These are phyloP conservation scores for Neopestalotiopsis clavispora DNA, from an alignment of 2,329 filamentous ascomycete species.

Conservation along the genomic window DNA sequence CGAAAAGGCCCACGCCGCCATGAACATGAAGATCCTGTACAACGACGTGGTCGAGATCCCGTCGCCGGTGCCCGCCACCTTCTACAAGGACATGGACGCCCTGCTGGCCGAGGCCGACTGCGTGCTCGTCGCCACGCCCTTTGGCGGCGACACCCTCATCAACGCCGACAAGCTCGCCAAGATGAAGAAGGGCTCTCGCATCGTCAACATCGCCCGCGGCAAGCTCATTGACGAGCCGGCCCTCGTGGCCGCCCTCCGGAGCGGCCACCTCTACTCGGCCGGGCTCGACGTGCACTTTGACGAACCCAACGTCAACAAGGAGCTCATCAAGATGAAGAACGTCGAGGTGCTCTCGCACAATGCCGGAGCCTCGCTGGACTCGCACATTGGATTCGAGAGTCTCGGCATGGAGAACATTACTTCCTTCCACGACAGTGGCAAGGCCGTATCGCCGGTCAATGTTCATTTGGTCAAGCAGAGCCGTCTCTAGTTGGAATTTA, in stretches of 20 bases:
- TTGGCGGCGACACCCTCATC: constrained; percentile 32
- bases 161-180: constrained; percentile 3
- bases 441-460: constrained; percentile 16
- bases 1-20: constrained; percentile 25
- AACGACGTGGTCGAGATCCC: constrained; percentile 18
- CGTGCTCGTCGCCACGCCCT: constrained; percentile 15
- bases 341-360: constrained; percentile 17
- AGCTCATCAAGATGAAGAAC: constrained; percentile 16
- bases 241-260: constrained; percentile 9
- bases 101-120: constrained; percentile 17
- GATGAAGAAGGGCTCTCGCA: constrained; percentile 17
- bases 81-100: constrained; percentile 9
- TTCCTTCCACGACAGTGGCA: constrained; percentile 11
- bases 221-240: constrained; percentile 16
- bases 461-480: constrained; percentile 16
- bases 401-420: constrained; percentile 18
- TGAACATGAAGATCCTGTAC: constrained; percentile 18
- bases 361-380: constrained; percentile 16
- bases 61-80: constrained; percentile 10
- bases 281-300: constrained; percentile 17
- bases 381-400: constrained; percentile 16
- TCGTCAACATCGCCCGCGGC: constrained; percentile 17
- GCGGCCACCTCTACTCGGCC: constrained; percentile 15
- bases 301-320: constrained; percentile 17
- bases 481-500: not conserved